phyloP scores from a whole-genome alignment of 306 rosid genomes.

The Neltuma alba region DNA sequence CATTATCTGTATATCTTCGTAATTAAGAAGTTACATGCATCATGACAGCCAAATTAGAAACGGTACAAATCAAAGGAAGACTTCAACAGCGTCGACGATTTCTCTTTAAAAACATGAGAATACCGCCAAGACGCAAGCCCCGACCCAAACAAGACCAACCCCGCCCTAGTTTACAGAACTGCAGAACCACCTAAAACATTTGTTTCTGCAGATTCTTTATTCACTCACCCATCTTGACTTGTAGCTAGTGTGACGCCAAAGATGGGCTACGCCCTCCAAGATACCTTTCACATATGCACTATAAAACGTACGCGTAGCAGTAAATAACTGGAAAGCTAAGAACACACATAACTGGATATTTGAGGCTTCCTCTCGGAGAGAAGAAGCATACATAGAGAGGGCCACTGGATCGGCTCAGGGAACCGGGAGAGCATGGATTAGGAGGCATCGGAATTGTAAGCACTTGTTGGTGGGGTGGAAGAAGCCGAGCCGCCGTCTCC shows the following conservation, averaged over 20 bases:
- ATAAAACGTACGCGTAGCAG: no score
- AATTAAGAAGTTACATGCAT: slow-evolving; percentile 22
- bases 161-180: neutral
- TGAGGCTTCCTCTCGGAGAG: neutral
- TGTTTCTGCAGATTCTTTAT: slow-evolving; percentile 26
- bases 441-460: slow-evolving; percentile 36
- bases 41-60: neutral
- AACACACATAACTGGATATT: slow-evolving; percentile 22
- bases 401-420: neutral
- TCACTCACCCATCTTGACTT: slow-evolving; percentile 25
- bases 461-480: slow-evolving; percentile 41
- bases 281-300: no score
- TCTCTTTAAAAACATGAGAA: slow-evolving; percentile 31
- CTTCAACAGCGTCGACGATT: slow-evolving; percentile 13
- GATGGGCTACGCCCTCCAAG: neutral
- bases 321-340: slow-evolving; percentile 9
- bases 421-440: neutral
- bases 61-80: neutral
- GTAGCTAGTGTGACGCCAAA: neutral
- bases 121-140: slow-evolving; percentile 6
- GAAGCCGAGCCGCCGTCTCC: slow-evolving; percentile 31
- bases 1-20: neutral
- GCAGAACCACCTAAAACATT: slow-evolving; percentile 35
- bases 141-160: neutral
- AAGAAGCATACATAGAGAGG: slow-evolving; percentile 32